Evolutionary conservation across 257 asterid species (phyloP).

Genomic region (Jacaranda mimosifolia): DNA sequence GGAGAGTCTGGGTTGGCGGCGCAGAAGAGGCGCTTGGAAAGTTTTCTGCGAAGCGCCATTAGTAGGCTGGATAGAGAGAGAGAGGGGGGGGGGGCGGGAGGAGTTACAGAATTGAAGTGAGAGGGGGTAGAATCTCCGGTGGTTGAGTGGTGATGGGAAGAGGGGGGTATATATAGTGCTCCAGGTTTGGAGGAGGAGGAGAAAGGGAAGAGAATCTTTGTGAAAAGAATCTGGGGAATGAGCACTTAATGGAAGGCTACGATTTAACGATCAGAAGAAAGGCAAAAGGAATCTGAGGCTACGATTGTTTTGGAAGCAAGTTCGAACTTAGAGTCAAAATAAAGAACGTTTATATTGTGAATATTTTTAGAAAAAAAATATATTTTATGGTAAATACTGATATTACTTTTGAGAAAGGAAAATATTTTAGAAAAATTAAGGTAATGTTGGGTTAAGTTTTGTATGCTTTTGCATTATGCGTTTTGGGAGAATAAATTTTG

Average conservation of each 20-base stretch:
- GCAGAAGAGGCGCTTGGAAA: conserved; percentile 40
- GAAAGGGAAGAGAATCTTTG: conserved; percentile 24
- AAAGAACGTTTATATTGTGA: too few species aligned
- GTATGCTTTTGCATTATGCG: too few species aligned
- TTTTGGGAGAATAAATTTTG: too few species aligned
- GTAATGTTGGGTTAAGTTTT: too few species aligned
- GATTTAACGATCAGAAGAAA: not conserved
- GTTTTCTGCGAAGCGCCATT: conserved; percentile 76
- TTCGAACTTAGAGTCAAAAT: too few species aligned
- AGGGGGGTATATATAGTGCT: conserved; percentile 50
- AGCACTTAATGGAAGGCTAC: not conserved
- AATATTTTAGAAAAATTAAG: too few species aligned
- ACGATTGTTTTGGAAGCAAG: too few species aligned
- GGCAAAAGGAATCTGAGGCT: too few species aligned
- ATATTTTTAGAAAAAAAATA: too few species aligned
- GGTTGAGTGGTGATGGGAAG: conserved; percentile 39
- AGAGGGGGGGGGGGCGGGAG: not conserved
- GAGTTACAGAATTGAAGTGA: not conserved
- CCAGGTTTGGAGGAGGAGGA: conserved; percentile 40
- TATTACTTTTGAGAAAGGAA: too few species aligned
- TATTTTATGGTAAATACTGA: too few species aligned
- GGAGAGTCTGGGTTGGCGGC: conserved; percentile 24
- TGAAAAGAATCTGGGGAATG: conserved; percentile 14
- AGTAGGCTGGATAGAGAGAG: conserved; percentile 18
- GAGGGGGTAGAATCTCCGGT: conserved; percentile 28